A percentile compares a stretch with the other conserved stretches of the same genome.
These are phyloP conservation scores for Vaccinium myrtillus DNA, from an alignment of 148 eudicot species.

Conservation along the genomic window DNA sequence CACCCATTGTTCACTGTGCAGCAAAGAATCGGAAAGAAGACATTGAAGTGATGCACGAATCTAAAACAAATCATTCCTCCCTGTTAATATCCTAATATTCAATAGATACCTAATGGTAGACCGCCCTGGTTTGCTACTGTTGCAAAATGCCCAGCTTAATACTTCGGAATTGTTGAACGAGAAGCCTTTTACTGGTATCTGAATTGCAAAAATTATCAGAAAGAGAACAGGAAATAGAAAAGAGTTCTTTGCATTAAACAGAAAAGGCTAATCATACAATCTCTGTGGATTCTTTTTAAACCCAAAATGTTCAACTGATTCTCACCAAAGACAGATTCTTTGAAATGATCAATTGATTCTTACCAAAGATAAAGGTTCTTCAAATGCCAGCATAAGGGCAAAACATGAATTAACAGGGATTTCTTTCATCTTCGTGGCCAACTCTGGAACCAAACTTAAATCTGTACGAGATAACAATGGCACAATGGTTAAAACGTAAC, in stretches of 20 bases:
- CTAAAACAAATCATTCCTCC: slow-evolving; percentile 1
- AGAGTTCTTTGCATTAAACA: neutral
- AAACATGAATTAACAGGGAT: slow-evolving; percentile 75
- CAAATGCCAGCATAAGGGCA: slow-evolving; percentile 92
- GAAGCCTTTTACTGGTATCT: slow-evolving; percentile 75
- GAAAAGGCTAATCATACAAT: neutral
- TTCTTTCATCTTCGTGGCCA: slow-evolving; percentile 55
- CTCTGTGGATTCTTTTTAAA: neutral
- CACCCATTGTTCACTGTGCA: slow-evolving; percentile 80
- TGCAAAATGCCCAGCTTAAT: slow-evolving; percentile 71
- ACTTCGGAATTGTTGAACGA: slow-evolving; percentile 66
- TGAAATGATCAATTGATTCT: slow-evolving; percentile 41
- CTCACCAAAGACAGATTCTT: slow-evolving; percentile 67
- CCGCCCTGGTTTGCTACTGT: slow-evolving; percentile 94
- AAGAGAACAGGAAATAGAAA: neutral
- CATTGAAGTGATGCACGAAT: neutral
- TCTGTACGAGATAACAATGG: slow-evolving; percentile 38
- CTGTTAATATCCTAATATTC: neutral
- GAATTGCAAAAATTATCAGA: slow-evolving; percentile 3
- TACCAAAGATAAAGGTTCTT: slow-evolving; percentile 66
- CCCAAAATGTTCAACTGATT: slow-evolving; percentile 7
- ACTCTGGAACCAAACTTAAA: slow-evolving; percentile 51
- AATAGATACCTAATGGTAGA: slow-evolving; percentile 54
- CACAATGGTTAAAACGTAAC: slow-evolving; percentile 1
- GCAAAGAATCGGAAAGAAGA: slow-evolving; percentile 13